Conservation (phyloP, 441 rosid species). For the Corymbia citriodora region DNA sequence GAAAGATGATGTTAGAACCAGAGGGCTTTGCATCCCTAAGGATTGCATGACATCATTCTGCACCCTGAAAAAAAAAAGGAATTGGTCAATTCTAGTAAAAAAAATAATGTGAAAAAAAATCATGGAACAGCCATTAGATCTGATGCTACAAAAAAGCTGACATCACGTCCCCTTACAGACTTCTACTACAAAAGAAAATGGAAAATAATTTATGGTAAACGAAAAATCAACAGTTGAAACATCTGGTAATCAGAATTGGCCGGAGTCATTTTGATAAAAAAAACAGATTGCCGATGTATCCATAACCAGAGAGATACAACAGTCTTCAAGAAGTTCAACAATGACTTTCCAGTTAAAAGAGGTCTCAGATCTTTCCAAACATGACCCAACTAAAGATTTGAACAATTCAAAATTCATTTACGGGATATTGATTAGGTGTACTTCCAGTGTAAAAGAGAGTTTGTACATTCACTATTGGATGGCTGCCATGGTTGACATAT, state of each 20-base stretch:
- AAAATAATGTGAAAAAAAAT: not conserved
- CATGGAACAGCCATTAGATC: not conserved
- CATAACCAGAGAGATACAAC: not conserved
- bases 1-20: slow-evolving; percentile 85
- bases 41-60: slow-evolving; percentile 85
- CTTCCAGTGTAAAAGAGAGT: not conserved
- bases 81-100: not conserved
- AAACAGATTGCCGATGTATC: not conserved
- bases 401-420: not conserved
- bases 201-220: not conserved
- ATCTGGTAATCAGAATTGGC: not conserved
- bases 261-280: not conserved
- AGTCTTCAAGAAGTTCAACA: not conserved
- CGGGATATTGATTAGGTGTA: not conserved
- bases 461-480: not conserved
- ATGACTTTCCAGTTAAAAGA: not conserved
- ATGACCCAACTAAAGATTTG: not conserved
- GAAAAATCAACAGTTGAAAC: not conserved
- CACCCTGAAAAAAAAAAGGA: slow-evolving; percentile 47
- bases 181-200: not conserved
- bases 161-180: not conserved
- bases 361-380: not conserved
- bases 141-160: not conserved
- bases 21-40: slow-evolving; percentile 65
- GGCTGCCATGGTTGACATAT: not conserved